Evolutionary conservation across 2,329 filamentous ascomycete genomes (phyloP).

Genomic region (Talaromyces verruculosus): DNA sequence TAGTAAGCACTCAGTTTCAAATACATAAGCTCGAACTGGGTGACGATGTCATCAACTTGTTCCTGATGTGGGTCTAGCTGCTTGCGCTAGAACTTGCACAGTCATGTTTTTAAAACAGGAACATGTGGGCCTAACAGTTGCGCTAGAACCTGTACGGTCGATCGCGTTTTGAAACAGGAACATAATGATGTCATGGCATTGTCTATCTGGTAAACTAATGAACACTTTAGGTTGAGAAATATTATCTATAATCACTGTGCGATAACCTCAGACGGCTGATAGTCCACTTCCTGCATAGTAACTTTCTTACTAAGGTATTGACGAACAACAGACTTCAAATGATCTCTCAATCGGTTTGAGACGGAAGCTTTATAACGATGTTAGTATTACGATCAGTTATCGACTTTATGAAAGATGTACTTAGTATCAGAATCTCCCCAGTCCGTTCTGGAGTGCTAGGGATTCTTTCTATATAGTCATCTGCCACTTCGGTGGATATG

Average conservation of each 20-base stretch:
- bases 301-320: neutral
- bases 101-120: no score
- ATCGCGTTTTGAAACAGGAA: neutral
- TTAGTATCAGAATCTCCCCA: slow-evolving; percentile 22
- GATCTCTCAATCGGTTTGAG: neutral
- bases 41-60: neutral
- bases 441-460: slow-evolving; percentile 22
- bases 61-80: neutral
- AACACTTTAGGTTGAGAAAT: neutral
- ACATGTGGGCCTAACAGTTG: no score
- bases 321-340: neutral
- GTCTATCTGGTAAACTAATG: neutral
- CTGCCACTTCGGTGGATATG: slow-evolving; percentile 27
- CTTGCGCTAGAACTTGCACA: no score
- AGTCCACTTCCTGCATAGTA: neutral
- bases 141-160: no score
- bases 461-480: slow-evolving; percentile 26
- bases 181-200: neutral
- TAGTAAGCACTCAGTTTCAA: neutral
- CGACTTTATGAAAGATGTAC: neutral
- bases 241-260: neutral
- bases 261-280: neutral
- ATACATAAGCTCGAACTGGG: neutral
- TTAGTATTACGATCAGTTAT: neutral
- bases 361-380: slow-evolving; percentile 8